phyloP scores from a whole-genome alignment of 257 asterid species.

The Gentiana dahurica region DNA sequence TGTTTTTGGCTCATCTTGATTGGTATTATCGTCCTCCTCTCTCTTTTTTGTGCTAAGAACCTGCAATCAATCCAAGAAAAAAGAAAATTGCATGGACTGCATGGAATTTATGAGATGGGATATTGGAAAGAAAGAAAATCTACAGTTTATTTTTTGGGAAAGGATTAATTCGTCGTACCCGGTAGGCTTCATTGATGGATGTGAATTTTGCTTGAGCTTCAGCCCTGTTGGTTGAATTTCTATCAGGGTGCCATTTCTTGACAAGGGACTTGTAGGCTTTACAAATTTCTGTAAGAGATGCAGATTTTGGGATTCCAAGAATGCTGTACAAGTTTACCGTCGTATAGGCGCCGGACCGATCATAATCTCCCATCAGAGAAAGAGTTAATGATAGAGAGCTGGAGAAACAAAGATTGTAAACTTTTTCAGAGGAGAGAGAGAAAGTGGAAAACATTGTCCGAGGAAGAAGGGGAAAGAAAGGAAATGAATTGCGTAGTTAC shows the following conservation, averaged over 20 bases:
- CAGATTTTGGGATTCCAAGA: conserved; percentile 61
- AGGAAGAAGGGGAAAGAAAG: conserved; percentile 12
- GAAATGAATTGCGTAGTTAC: conserved; percentile 10
- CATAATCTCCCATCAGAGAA: background rate
- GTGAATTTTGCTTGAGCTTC: conserved; percentile 55
- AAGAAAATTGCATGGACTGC: background rate
- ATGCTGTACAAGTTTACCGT: conserved; percentile 32
- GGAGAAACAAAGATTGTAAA: conserved; percentile 7
- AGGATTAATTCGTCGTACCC: conserved; percentile 26
- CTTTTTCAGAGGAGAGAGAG: background rate
- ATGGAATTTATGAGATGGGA: background rate
- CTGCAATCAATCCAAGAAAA: conserved; percentile 18
- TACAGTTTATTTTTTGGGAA: no score
- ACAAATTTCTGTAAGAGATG: conserved; percentile 61
- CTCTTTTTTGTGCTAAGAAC: conserved; percentile 58
- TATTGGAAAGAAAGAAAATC: background rate
- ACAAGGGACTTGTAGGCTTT: conserved; percentile 67
- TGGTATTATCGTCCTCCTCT: conserved; percentile 34
- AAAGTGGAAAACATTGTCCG: background rate
- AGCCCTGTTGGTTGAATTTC: conserved; percentile 45
- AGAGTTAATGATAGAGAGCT: background rate
- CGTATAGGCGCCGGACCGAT: conserved; percentile 5
- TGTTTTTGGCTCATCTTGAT: conserved; percentile 23
- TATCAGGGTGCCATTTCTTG: conserved; percentile 79
- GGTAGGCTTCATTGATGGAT: conserved; percentile 78